Conservation (phyloP, 805 yeast genomes). For the Debaryomyces maramus region DNA sequence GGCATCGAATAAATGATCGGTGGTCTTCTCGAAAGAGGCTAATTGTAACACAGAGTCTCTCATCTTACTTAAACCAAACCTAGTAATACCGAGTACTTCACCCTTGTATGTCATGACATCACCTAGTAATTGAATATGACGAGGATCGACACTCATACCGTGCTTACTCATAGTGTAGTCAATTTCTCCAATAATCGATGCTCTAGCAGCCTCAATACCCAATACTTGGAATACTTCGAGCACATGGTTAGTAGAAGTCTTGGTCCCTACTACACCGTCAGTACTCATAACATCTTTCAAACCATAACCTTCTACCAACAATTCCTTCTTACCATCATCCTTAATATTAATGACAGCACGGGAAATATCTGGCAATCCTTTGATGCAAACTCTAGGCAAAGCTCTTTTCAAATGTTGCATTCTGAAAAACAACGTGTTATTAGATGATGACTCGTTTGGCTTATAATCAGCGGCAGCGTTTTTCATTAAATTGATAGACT, state of each 20-base stretch:
- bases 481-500: conserved; percentile 39
- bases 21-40: conserved; percentile 97
- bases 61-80: conserved; percentile 98
- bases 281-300: conserved; percentile 94
- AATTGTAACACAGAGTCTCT: conserved; percentile 95
- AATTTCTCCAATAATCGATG: conserved; percentile 89
- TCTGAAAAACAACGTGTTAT: conserved; percentile 71
- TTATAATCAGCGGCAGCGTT: conserved; percentile 32
- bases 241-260: conserved; percentile 88
- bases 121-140: conserved; percentile 95
- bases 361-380: conserved; percentile 87
- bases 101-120: conserved; percentile 99
- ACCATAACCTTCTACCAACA: conserved; percentile 97
- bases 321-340: conserved; percentile 82
- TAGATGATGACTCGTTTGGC: conserved; percentile 23
- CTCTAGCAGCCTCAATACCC: conserved; percentile 97
- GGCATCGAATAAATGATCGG: conserved; percentile 97
- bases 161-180: conserved; percentile 98
- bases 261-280: conserved; percentile 89
- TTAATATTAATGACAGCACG: conserved; percentile 95
- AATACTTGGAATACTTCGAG: conserved; percentile 84
- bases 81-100: conserved; percentile 94
- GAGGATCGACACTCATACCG: conserved; percentile 99
- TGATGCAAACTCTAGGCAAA: conserved; percentile 84
- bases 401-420: conserved; percentile 87